Evolutionary conservation across 192 early-diverging fungal species (phyloP).

Genomic region (Helicostylum pulchrum): DNA sequence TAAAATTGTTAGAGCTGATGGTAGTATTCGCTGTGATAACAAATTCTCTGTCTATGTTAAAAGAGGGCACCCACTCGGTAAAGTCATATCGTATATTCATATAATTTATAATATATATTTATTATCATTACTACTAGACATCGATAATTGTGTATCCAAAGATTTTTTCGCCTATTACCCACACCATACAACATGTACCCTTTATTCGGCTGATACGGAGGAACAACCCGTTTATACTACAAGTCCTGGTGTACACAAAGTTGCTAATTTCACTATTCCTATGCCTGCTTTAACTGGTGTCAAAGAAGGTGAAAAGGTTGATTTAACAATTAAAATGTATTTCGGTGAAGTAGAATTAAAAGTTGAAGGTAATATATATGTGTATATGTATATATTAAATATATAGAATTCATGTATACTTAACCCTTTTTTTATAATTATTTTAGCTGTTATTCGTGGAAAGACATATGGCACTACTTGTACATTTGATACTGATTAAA

Average conservation of each 20-base stretch:
- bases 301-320: constrained; percentile 35
- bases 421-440: background rate
- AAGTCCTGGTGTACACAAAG: constrained; percentile 35
- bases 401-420: background rate
- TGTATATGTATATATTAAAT: background rate
- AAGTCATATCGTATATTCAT: background rate
- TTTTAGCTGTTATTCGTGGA: constrained; percentile 37
- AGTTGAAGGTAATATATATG: constrained; percentile 27
- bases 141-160: constrained; percentile 39
- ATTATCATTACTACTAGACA: constrained; percentile 21
- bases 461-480: constrained; percentile 43
- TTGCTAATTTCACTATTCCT: constrained; percentile 39
- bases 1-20: constrained; percentile 44
- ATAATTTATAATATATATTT: background rate
- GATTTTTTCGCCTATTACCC: constrained; percentile 43
- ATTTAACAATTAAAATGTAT: constrained; percentile 39
- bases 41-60: constrained; percentile 47
- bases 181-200: constrained; percentile 38
- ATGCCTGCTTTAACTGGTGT: constrained; percentile 40
- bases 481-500: constrained; percentile 32
- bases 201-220: constrained; percentile 39
- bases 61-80: constrained; percentile 35
- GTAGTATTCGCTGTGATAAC: constrained; percentile 46
- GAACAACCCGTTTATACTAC: constrained; percentile 35
- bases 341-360: constrained; percentile 37